Percentiles rank a stretch among this genome's conserved stretches.
These are phyloP conservation scores for Aspergillus baeticus DNA, from an alignment of 495 filamentous ascomycete genomes.

Conservation along the genomic window DNA sequence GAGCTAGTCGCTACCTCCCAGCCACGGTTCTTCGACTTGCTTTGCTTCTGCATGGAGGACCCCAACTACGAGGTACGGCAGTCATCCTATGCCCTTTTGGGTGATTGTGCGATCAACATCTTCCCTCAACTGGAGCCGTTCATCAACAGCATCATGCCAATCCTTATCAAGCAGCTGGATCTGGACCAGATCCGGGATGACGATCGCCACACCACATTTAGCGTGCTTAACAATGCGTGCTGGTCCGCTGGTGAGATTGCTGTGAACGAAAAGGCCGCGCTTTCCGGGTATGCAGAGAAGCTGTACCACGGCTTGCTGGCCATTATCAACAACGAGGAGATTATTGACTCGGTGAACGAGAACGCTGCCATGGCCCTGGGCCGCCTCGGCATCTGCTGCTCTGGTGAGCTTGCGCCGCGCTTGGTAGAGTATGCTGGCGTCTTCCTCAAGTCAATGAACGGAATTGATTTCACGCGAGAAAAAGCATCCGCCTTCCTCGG, in stretches of 20 bases:
- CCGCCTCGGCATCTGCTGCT: conserved; percentile 79
- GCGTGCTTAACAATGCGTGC: conserved; percentile 96
- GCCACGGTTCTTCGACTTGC: conserved; percentile 83
- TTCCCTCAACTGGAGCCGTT: conserved; percentile 78
- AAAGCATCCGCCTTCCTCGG: conserved; percentile 92
- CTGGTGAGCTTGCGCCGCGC: conserved; percentile 73
- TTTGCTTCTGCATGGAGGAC: conserved; percentile 92
- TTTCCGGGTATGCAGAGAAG: conserved; percentile 74
- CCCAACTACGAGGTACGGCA: conserved; percentile 89
- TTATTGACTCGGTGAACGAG: conserved; percentile 89
- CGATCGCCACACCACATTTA: conserved; percentile 74
- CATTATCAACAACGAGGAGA: conserved; percentile 78
- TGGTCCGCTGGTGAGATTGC: conserved; percentile 97
- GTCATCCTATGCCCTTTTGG: conserved; percentile 92
- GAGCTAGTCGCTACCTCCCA: conserved; percentile 73
- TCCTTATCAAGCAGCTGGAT: conserved; percentile 84
- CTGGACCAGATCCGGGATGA: conserved; percentile 71
- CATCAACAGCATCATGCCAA: conserved; percentile 69
- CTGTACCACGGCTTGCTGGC: conserved; percentile 70
- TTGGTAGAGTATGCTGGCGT: conserved; percentile 76
- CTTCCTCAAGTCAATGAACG: conserved; percentile 78
- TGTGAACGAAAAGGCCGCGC: conserved; percentile 76
- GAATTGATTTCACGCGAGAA: conserved; percentile 87
- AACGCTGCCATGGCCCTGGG: conserved; percentile 95
- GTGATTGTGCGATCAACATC: conserved; percentile 95